Conservation (phyloP, 345 rosid species). For the Citrus medica region DNA sequence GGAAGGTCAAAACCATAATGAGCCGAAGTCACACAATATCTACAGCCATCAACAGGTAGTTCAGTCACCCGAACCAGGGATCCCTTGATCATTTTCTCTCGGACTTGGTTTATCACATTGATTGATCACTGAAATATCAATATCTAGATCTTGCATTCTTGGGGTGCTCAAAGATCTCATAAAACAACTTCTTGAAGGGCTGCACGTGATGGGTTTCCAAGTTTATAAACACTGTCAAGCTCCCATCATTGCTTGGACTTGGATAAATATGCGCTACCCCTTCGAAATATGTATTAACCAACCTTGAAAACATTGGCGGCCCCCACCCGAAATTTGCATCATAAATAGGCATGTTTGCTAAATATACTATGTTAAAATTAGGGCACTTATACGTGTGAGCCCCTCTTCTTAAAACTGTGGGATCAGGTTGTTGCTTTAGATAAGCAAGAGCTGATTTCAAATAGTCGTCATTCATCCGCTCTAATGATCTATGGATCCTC, state of each 20-base stretch:
- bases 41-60: too few relatives aligned
- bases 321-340: conserved; percentile 82
- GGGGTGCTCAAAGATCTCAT: conserved; percentile 23
- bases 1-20: too few relatives aligned
- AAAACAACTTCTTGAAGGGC: conserved; percentile 48
- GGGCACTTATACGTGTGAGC: conserved; percentile 47
- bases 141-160: too few relatives aligned
- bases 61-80: too few relatives aligned
- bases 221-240: conserved; percentile 20
- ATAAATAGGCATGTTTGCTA: conserved; percentile 29
- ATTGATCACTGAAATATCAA: too few relatives aligned
- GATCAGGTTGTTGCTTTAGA: conserved; percentile 10
- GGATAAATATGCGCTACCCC: conserved; percentile 44
- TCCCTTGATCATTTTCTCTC: too few relatives aligned
- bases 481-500: background rate
- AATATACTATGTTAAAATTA: conserved; percentile 43
- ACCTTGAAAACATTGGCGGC: conserved; percentile 45
- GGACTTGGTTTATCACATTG: too few relatives aligned
- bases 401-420: conserved; percentile 32
- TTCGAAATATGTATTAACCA: conserved; percentile 25
- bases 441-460: background rate
- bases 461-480: background rate
- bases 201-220: conserved; percentile 40
- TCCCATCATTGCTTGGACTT: conserved; percentile 52
- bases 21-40: too few relatives aligned